A percentile compares a stretch with the other conserved stretches of the same genome.
Evolutionary conservation across 202 grass and related monocot species (phyloP).

Genomic region (Panicum hallii): DNA sequence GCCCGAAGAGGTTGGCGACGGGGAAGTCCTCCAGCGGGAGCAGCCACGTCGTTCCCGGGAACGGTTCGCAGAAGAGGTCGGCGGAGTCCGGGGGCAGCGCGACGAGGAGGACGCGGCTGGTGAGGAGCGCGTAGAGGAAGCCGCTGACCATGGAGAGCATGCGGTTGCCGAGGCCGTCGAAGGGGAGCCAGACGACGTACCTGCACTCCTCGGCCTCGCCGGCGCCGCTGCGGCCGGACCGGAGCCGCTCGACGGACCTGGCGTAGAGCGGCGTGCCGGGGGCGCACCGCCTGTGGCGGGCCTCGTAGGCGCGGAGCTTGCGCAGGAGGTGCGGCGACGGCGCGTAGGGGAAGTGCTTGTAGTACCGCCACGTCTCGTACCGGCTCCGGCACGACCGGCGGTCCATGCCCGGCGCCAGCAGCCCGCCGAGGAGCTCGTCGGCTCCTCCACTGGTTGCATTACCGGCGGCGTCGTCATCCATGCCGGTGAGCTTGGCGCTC

Average conservation of each 20-base stretch:
- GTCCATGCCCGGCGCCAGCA: constrained; percentile 44
- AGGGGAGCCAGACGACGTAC: constrained; percentile 59
- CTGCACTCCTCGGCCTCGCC: constrained; percentile 41
- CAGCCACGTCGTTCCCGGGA: constrained; percentile 51
- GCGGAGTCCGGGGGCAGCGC: constrained; percentile 50
- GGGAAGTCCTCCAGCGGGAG: constrained; percentile 57
- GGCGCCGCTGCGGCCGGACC: constrained; percentile 31
- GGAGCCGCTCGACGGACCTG: constrained; percentile 44
- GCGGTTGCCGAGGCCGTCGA: constrained; percentile 66
- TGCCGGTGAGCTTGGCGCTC: not conserved
- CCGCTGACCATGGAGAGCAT: constrained; percentile 57
- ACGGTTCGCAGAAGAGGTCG: constrained; percentile 77
- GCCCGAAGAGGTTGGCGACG: constrained; percentile 39
- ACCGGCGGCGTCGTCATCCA: not conserved
- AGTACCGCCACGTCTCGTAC: constrained; percentile 45
- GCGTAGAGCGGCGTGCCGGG: constrained; percentile 49
- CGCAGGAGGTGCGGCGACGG: constrained; percentile 50
- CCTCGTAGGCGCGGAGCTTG: constrained; percentile 57
- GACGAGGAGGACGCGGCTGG: constrained; percentile 57
- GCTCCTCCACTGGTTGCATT: not conserved
- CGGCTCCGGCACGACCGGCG: constrained; percentile 51
- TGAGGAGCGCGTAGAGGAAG: constrained; percentile 70
- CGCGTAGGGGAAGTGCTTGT: constrained; percentile 38
- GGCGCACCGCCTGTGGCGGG: constrained; percentile 44
- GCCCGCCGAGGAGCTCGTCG: constrained; percentile 59